phyloP scores from a whole-genome alignment of 164 flowering plant species.

The Taxillus chinensis region DNA sequence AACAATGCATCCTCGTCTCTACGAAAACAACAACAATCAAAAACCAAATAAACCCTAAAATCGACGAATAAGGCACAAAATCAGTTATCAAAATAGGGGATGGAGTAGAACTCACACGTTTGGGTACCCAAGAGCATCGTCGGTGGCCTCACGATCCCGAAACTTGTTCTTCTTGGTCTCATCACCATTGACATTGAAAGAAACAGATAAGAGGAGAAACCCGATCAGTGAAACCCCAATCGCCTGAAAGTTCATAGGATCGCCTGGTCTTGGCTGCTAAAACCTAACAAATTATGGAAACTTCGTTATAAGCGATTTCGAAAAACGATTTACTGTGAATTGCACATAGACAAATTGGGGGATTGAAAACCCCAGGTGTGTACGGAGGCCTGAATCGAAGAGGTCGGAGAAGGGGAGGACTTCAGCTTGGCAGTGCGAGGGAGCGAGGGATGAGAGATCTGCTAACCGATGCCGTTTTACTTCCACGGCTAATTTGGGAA shows the following conservation, averaged over 20 bases:
- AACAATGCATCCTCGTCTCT: constrained; percentile 87
- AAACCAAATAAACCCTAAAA: not conserved
- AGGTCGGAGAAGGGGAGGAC: too few species aligned
- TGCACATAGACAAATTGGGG: too few species aligned
- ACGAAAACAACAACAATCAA: constrained; percentile 1
- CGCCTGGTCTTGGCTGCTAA: not conserved
- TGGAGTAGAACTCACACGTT: constrained; percentile 38
- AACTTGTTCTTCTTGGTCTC: constrained; percentile 52
- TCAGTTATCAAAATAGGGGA: not conserved
- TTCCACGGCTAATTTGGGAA: too few species aligned
- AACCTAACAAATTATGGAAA: too few species aligned
- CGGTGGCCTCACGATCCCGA: constrained; percentile 70
- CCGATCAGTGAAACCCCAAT: constrained; percentile 17
- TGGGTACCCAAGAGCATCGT: constrained; percentile 69
- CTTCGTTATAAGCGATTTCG: too few species aligned
- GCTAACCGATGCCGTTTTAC: too few species aligned
- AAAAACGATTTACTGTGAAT: too few species aligned
- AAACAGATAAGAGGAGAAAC: constrained; percentile 12
- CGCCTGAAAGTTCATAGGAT: constrained; percentile 21
- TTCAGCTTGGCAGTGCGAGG: too few species aligned
- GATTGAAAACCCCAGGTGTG: too few species aligned
- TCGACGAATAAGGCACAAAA: not conserved
- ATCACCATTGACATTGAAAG: constrained; percentile 8
- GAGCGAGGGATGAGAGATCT: too few species aligned
- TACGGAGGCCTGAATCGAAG: too few species aligned